Evolutionary conservation across 164 flowering plant genomes (phyloP).

Genomic region (Vitis cinerea): DNA sequence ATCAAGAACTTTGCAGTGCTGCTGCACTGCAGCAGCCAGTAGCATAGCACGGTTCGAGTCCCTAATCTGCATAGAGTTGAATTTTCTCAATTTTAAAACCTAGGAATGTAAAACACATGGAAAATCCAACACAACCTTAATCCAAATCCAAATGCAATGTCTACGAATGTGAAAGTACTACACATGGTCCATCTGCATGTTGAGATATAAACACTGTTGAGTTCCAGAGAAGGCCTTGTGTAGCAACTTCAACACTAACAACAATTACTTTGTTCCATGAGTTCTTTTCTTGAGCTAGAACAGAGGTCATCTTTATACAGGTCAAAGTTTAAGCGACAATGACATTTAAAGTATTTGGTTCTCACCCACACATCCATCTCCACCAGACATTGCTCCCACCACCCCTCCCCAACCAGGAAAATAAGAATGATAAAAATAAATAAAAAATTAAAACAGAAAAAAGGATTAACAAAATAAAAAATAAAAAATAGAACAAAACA

Average conservation of each 20-base stretch:
- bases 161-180: background rate
- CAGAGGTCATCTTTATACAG: too few relatives aligned
- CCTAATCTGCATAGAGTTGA: slow-evolving; percentile 63
- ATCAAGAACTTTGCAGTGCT: slow-evolving; percentile 73
- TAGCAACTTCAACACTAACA: background rate
- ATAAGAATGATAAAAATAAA: too few relatives aligned
- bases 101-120: background rate
- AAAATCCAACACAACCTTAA: background rate
- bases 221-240: background rate
- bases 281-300: background rate
- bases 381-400: too few relatives aligned
- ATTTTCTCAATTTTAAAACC: background rate
- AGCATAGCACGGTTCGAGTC: slow-evolving; percentile 95
- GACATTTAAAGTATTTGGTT: too few relatives aligned
- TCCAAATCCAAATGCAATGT: background rate
- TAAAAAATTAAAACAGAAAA: too few relatives aligned
- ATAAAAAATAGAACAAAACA: too few relatives aligned
- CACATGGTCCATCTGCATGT: background rate
- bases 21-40: slow-evolving; percentile 78
- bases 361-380: too few relatives aligned
- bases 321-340: too few relatives aligned
- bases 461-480: too few relatives aligned
- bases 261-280: background rate
- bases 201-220: background rate
- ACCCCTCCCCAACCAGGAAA: too few relatives aligned